Evolutionary conservation across 352 stramenopile genomes (phyloP), one percentile per base, ranked within the genome.

Genomic region (Phytophthora tubulina): DNA sequence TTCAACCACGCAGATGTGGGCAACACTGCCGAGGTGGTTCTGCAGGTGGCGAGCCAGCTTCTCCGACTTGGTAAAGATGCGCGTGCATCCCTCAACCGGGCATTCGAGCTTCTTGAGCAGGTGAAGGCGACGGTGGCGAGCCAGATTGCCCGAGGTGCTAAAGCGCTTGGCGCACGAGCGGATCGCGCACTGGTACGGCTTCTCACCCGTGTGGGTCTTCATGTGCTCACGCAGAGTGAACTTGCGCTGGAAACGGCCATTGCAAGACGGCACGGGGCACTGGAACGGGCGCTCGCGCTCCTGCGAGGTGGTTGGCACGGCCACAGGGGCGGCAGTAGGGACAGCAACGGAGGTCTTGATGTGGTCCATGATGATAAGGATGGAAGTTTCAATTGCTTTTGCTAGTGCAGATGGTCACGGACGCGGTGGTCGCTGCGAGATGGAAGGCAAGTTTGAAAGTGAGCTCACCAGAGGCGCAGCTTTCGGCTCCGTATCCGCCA

Each of bases 151-250:
- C 3, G 82, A 85, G n/a, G 82, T 90, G 63, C 78, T 86, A 63
- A 90, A 90, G 45, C 80, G 81, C 76, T 88, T 90, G 21, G 67
- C 80, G 67, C 82, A 90, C 4, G 76, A 77, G n/a, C 60, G 67
- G 58, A 84, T 84, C 14, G 80, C 57, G 55, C 82, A 90, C 56
- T 86, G 75, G 66, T 89, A 83, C 14, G 87, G 85, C 69, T 91
- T 88, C 73, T 94, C 86, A 42, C 86, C 86, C 61, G 86, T 92
- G 78, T 94, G 86, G 46, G 85, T 94, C 78, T 92, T 92, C 71
- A 91, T 86, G 72, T 94, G 86, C 57, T 92, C 85, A 51, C 75
- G 88, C 63, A 92, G 82, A 9, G 84, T 92, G 52, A 90, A 92
- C 64, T 88, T 90, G 70, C 84, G 84, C 54, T 90, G 82, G 77